These are phyloP conservation scores for Poa annua DNA, from an alignment of 176 grass and related monocot genomes.

Conservation along the genomic window DNA sequence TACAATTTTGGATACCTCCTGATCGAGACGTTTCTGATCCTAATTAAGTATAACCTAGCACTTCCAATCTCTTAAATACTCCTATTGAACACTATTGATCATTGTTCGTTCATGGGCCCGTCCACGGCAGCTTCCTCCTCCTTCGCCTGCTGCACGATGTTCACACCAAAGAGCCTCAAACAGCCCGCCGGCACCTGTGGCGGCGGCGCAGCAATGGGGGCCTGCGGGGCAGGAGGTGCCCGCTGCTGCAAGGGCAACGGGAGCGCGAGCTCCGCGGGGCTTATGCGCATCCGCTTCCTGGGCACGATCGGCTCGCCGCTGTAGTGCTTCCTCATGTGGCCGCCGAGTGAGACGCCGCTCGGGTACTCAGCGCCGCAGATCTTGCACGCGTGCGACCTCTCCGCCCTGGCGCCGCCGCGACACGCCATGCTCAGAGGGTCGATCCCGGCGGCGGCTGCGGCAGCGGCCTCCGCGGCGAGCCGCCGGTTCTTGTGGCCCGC, in stretches of 20 bases:
- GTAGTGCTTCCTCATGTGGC: conserved; percentile 55
- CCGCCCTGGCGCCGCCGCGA: not conserved
- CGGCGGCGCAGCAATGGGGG: not conserved
- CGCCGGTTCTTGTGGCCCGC: conserved; percentile 47
- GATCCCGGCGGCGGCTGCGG: conserved; percentile 8
- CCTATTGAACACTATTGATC: not conserved
- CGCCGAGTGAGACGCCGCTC: conserved; percentile 40
- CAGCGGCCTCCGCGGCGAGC: not conserved
- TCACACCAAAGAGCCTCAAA: conserved; percentile 42
- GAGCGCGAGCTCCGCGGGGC: not conserved
- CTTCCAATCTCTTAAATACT: not conserved
- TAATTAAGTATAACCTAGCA: not conserved
- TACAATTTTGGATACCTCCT: too few relatives aligned
- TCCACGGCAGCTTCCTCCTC: not conserved
- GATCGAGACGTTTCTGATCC: not conserved
- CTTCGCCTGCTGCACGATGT: not conserved
- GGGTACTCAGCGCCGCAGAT: conserved; percentile 1
- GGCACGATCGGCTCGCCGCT: not conserved
- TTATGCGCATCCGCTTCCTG: not conserved
- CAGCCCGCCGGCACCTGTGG: not conserved
- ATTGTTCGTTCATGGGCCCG: too few relatives aligned
- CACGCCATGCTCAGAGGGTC: not conserved
- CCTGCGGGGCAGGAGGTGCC: not conserved
- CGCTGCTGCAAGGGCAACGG: not conserved
- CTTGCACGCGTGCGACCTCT: conserved; percentile 6